Evolutionary conservation across 805 yeast genomes (phyloP), one percentile per base, ranked within the genome.

Genomic region (Tetrapisispora namnaoensis): DNA sequence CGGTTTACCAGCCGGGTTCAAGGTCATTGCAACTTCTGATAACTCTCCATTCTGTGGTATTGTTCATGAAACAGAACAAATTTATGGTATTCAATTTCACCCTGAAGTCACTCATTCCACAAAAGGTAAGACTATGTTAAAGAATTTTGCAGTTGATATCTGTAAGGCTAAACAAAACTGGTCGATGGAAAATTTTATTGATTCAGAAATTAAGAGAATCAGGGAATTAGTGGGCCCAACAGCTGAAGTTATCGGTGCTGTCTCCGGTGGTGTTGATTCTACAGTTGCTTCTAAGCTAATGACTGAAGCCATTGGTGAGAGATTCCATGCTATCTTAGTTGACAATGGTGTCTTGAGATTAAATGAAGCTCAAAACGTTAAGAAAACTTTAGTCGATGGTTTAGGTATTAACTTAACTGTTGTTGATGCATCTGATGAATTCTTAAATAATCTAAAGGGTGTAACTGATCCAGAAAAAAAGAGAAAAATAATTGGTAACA

Each of bases 161-260:
- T 93, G 99, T 77, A 66, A 82, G 50, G 95, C 93, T 58, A 65
- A 73, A 44, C 87, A 85, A 71, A 89, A 84, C 77, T 93, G 99
- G 99, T 85, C 91, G 50, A 93, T 93, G 99, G 86, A 84, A 73
- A 93, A 93, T 77, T 93, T 93, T 71, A 86, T 93, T 63, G 96
- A 88, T 62, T 88, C 96, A 55, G 99, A 93, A 76, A 90, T 93
- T 62, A 81, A 85, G 58, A 83, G 99, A 71, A 93, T 93, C 60
- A 80, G 89, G 70, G 76, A 79, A 47, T 75, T 91, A 56, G 97
- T 93, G 58, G 99, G 99, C 46, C 97, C 96, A 57, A 83, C 89
- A 50, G 98, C 96, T 50, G 98, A 93, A 73, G 99, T 93, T 55
- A 93, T 93, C 65, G 99, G 99, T 72, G 99, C 99, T 49, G 99